Evolutionary conservation across 805 yeast species (phyloP), one percentile per base, ranked within the genome.

Genomic region (Cyberlindnera sargentensis): DNA sequence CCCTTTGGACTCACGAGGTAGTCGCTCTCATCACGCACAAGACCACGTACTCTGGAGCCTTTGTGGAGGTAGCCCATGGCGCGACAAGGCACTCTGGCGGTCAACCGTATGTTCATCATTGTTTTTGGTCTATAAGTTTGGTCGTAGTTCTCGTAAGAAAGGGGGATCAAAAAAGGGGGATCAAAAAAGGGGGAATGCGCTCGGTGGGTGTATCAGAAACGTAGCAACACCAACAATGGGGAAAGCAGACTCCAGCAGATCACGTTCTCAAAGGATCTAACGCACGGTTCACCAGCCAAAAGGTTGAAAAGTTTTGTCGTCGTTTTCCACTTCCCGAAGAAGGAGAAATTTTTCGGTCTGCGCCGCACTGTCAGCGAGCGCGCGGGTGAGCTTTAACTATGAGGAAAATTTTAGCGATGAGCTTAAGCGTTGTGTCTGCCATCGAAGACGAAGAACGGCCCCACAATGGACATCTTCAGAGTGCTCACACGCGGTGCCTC

Each of bases 401-500:
- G 37, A 10, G 37, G 37, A 35, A 35, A 26, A 35, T 25, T 35
- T 35, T 35, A 35, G 37, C 37, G 37, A 37, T 37, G 40, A 37
- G 40, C 23, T 33, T 10, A 15, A 10, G 33, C 15, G 20, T 15
- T 15, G 20, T 15, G 20, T 2, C 20, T 6, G 33, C 10, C 6
- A 31, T 9, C 33, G 15, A 31, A 7, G 20, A 7, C n/a, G 20
- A 9, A 31, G 15, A 20, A n/a, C 33, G 20, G 15, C 11, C n/a
- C 10, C 11, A 31, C 6, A 11, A 89, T 89, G 96, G 99, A 91
- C 67, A 83, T 91, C 47, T 93, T 91, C 62, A 72, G 86, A 55
- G 80, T 93, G 3, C 72, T 91, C 32, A 71, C 89, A 0, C 71
- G 97, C 57, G 98, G 98, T 24, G 95, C 97, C 0, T 73, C 80